Evolutionary conservation across 2,329 filamentous ascomycete genomes (phyloP).

Genomic region (Raffaelea ambrosiae): DNA sequence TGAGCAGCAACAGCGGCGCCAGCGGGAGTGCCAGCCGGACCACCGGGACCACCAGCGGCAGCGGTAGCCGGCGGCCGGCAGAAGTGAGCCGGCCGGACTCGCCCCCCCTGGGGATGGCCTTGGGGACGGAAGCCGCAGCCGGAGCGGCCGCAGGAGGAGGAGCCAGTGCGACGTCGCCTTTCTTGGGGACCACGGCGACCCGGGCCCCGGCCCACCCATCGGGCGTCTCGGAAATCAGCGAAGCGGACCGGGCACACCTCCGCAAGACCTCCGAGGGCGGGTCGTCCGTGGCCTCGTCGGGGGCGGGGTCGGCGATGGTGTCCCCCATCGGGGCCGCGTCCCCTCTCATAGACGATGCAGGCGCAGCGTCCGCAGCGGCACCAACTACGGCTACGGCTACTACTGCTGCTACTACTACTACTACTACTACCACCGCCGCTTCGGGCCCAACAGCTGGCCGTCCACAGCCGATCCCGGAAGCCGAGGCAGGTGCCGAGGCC

Average conservation of each 20-base stretch:
- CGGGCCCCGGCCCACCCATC: constrained; percentile 18
- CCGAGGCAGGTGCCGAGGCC: background rate
- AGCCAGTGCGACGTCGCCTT: constrained; percentile 1
- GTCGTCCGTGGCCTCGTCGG: background rate
- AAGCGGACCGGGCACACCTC: constrained; percentile 19
- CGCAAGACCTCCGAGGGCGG: constrained; percentile 4
- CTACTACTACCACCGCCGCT: too few species aligned
- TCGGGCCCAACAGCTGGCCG: background rate
- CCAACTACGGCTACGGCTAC: background rate
- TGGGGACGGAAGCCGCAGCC: constrained; percentile 2
- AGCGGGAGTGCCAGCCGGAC: background rate
- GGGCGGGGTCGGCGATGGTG: background rate
- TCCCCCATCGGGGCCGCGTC: background rate
- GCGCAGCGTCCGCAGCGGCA: background rate
- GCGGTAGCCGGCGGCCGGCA: constrained; percentile 1
- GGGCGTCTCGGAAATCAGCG: constrained; percentile 32
- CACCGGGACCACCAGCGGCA: background rate
- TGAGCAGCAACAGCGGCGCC: constrained; percentile 13
- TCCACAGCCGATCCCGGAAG: background rate
- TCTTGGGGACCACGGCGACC: constrained; percentile 4
- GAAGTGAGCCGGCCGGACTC: constrained; percentile 9
- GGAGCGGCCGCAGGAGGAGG: background rate
- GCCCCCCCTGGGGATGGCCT: constrained; percentile 9
- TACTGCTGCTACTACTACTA: too few species aligned
- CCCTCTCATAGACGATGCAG: background rate